Evolutionary conservation across 2,329 filamentous ascomycete genomes (phyloP).

Genomic region (Cryphonectria radicalis): DNA sequence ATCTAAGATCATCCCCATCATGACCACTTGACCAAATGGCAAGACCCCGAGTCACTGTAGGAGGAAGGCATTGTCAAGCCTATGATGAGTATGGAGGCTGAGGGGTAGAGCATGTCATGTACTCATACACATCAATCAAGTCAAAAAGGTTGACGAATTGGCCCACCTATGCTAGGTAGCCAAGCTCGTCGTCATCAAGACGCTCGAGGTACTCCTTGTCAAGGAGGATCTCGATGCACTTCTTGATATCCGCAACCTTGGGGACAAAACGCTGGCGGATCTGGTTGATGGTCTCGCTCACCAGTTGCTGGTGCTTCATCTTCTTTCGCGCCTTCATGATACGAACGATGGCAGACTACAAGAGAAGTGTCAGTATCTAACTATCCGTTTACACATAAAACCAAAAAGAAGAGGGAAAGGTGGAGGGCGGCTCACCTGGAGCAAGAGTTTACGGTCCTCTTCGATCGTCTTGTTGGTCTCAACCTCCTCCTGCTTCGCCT

Average conservation of each 20-base stretch:
- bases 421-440: conserved; percentile 74
- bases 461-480: conserved; percentile 99
- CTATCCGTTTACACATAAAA: not conserved
- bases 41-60: conserved; percentile 8
- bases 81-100: not conserved
- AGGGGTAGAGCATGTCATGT: conserved; percentile 16
- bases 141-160: not conserved
- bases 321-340: conserved; percentile 99
- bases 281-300: conserved; percentile 93
- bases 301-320: conserved; percentile 95
- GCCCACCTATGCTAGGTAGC: conserved; percentile 78
- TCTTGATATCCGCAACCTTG: conserved; percentile 96
- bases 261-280: conserved; percentile 92
- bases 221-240: conserved; percentile 97
- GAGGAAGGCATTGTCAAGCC: conserved; percentile 12
- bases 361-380: conserved; percentile 31
- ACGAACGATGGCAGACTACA: conserved; percentile 92
- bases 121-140: conserved; percentile 17
- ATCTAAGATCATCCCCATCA: conserved; percentile 19
- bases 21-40: conserved; percentile 9
- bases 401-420: conserved; percentile 7
- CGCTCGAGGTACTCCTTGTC: conserved; percentile 99
- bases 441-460: conserved; percentile 92
- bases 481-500: conserved; percentile 93
- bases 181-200: conserved; percentile 89